Evolutionary conservation across 1,284 basidiomycete genomes (phyloP).

Genomic region (Marasmius oreades): DNA sequence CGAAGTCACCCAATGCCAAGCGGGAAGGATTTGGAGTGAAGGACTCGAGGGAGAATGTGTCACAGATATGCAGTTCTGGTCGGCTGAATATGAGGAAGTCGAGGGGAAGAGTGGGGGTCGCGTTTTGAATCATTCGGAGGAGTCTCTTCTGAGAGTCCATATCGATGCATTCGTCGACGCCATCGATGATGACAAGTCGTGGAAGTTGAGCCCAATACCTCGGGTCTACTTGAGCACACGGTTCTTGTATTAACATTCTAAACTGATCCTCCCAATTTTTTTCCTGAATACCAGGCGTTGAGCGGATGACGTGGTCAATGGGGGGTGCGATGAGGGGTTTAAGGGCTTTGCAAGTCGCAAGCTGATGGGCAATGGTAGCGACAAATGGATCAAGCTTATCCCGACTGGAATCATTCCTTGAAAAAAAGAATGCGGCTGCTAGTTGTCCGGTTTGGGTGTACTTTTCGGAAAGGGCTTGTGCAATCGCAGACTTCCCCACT

Average conservation of each 20-base stretch:
- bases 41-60: background rate
- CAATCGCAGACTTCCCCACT: conserved; percentile 1
- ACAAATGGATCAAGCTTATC: background rate
- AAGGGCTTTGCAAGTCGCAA: background rate
- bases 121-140: background rate
- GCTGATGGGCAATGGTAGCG: background rate
- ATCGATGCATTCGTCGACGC: background rate
- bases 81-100: background rate
- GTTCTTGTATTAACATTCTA: background rate
- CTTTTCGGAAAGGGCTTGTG: background rate
- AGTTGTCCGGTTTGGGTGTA: background rate
- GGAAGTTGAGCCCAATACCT: background rate
- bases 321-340: background rate
- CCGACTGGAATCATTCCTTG: background rate
- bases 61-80: background rate
- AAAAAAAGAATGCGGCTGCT: background rate
- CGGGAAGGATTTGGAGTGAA: background rate
- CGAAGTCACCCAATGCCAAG: background rate
- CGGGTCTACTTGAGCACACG: background rate
- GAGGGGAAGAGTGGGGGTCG: background rate
- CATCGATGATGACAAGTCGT: background rate
- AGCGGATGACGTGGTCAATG: background rate
- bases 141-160: background rate
- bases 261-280: background rate
- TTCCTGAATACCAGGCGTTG: background rate